Evolutionary conservation across 805 yeast genomes (phyloP).

Genomic region (Barnettozyma wickerhamii): DNA sequence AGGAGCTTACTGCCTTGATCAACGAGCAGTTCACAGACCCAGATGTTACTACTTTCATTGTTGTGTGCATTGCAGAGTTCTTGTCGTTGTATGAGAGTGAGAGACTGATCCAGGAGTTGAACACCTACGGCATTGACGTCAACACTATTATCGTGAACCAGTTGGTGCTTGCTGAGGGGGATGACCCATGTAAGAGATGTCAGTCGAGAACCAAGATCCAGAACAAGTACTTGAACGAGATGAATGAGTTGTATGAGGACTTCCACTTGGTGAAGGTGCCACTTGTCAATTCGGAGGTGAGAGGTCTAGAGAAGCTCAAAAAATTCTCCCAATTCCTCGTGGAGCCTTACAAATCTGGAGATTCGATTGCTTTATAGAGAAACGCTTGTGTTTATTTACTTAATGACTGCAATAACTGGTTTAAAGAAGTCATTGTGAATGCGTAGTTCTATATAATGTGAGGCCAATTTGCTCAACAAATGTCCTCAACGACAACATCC

Average conservation of each 20-base stretch:
- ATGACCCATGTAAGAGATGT: conserved; percentile 84
- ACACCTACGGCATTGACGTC: conserved; percentile 93
- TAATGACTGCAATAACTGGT: neutral
- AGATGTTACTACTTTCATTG: conserved; percentile 89
- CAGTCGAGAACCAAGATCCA: conserved; percentile 94
- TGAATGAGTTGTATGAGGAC: conserved; percentile 94
- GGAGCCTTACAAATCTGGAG: conserved; percentile 67
- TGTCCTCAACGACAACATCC: conserved; percentile 49
- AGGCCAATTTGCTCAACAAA: too few species aligned
- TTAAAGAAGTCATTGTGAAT: too few species aligned
- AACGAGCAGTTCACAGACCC: conserved; percentile 95
- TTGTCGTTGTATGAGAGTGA: conserved; percentile 95
- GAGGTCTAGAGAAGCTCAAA: conserved; percentile 84
- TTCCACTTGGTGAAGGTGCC: conserved; percentile 97
- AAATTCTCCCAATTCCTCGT: conserved; percentile 79
- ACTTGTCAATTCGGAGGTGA: conserved; percentile 86
- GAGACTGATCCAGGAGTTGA: conserved; percentile 94
- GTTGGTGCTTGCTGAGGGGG: conserved; percentile 73
- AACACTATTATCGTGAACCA: conserved; percentile 96
- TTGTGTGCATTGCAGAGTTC: conserved; percentile 97
- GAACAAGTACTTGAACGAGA: conserved; percentile 88
- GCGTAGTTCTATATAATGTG: too few species aligned
- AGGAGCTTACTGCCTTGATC: conserved; percentile 78
- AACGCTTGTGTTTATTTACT: neutral
- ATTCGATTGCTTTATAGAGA: conserved; percentile 19